phyloP scores from a whole-genome alignment of 2,329 filamentous ascomycete species.

The Penicillium carneum region DNA sequence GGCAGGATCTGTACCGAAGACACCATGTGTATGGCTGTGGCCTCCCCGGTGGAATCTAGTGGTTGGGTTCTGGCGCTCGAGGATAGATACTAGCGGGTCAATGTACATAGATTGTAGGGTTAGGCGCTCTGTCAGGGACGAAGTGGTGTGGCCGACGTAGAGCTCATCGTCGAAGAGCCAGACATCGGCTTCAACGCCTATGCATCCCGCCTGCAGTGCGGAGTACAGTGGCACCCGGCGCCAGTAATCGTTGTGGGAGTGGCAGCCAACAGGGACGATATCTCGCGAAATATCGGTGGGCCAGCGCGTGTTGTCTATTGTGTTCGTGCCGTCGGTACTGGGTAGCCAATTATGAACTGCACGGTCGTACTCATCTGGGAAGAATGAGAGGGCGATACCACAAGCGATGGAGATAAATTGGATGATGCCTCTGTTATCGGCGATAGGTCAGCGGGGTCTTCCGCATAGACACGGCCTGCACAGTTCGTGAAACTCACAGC shows the following conservation, averaged over 20 bases:
- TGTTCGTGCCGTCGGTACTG: conserved; percentile 44
- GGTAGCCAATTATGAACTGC: conserved; percentile 52
- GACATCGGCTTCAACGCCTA: conserved; percentile 65
- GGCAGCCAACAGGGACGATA: conserved; percentile 59
- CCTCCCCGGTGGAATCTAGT: conserved; percentile 46
- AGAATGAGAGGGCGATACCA: conserved; percentile 51
- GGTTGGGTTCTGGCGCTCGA: conserved; percentile 59
- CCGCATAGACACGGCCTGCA: background rate
- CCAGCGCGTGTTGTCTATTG: conserved; percentile 50
- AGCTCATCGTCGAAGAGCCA: conserved; percentile 63
- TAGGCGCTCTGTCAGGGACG: conserved; percentile 54
- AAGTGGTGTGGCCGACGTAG: conserved; percentile 62
- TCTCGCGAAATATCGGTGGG: conserved; percentile 60
- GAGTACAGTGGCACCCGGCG: conserved; percentile 62
- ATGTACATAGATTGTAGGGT: conserved; percentile 63
- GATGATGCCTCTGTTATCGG: conserved; percentile 46
- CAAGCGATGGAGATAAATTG: conserved; percentile 51
- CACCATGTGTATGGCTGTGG: conserved; percentile 50
- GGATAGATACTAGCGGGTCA: conserved; percentile 58
- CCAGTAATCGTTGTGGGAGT: conserved; percentile 69
- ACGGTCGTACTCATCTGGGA: conserved; percentile 52
- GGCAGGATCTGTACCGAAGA: conserved; percentile 59
- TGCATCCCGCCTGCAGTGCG: conserved; percentile 63
- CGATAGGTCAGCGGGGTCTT: conserved; percentile 10
- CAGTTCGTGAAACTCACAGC: conserved; percentile 40